A percentile compares a stretch with the other conserved stretches of the same genome.
Conservation (phyloP, 2,329 filamentous ascomycete species). For the Aspergillus calidoustus region DNA sequence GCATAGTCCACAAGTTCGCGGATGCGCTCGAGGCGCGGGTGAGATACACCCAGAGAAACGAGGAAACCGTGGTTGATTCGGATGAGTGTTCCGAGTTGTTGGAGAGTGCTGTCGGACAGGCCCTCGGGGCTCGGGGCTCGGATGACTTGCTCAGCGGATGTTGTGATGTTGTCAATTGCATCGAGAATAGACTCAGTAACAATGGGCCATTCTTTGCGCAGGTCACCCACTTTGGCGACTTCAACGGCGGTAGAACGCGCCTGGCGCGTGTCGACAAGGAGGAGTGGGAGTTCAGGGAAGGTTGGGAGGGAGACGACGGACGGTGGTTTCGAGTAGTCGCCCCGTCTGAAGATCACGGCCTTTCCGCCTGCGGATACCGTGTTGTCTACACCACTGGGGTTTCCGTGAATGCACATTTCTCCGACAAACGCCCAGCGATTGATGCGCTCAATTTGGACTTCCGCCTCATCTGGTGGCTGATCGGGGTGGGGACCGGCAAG, state of each 20-base stretch:
- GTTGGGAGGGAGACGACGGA: slow-evolving; percentile 76
- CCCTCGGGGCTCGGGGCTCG: slow-evolving; percentile 69
- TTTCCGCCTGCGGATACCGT: slow-evolving; percentile 93
- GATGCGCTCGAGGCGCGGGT: slow-evolving; percentile 88
- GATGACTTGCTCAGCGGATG: slow-evolving; percentile 61
- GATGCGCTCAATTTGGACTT: slow-evolving; percentile 88
- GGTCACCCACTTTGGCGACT: slow-evolving; percentile 79
- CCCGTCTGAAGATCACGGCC: slow-evolving; percentile 86
- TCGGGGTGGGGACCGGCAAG: slow-evolving; percentile 90
- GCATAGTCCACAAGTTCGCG: slow-evolving; percentile 88
- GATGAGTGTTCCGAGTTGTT: slow-evolving; percentile 83
- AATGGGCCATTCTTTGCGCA: slow-evolving; percentile 73
- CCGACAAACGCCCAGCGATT: slow-evolving; percentile 97
- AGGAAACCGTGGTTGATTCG: slow-evolving; percentile 92
- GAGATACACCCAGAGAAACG: slow-evolving; percentile 89
- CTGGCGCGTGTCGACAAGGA: slow-evolving; percentile 88
- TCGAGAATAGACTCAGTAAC: slow-evolving; percentile 82
- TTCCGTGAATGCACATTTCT: slow-evolving; percentile 97
- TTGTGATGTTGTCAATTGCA: slow-evolving; percentile 72
- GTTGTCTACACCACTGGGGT: slow-evolving; percentile 95
- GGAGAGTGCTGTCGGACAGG: slow-evolving; percentile 65
- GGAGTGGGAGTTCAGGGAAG: slow-evolving; percentile 88
- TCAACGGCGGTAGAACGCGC: slow-evolving; percentile 83
- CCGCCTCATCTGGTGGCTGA: slow-evolving; percentile 84
- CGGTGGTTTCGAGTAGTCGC: slow-evolving; percentile 77